phyloP scores from a whole-genome alignment of 1,284 basidiomycete genomes.

The Hemileia vastatrix region DNA sequence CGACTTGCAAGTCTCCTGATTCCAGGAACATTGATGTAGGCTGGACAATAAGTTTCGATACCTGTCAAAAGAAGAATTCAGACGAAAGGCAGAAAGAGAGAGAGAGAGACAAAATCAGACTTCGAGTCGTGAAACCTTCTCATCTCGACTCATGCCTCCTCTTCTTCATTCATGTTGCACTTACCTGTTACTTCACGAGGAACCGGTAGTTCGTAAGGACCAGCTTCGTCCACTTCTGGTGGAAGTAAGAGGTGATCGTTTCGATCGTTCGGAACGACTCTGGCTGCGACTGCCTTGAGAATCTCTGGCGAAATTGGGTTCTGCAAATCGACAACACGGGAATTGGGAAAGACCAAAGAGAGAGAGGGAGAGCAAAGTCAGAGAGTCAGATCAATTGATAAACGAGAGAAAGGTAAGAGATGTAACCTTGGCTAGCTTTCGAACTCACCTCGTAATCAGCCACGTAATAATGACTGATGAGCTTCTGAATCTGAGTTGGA shows the following conservation, averaged over 20 bases:
- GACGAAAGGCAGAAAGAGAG: background rate
- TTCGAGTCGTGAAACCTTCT: background rate
- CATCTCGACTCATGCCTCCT: background rate
- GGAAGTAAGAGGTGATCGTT: conserved; percentile 43
- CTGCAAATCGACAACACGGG: conserved; percentile 3
- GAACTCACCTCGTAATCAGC: conserved; percentile 8
- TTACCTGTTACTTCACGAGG: conserved; percentile 39
- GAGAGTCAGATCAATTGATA: background rate
- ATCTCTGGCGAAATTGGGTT: conserved; percentile 45
- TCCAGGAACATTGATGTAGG: no score
- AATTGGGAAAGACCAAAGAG: background rate
- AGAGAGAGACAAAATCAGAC: conserved; percentile 1
- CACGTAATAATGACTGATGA: conserved; percentile 6
- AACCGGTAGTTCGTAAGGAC: conserved; percentile 41
- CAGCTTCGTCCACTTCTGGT: conserved; percentile 44
- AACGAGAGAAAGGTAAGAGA: no score
- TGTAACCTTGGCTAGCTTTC: no score
- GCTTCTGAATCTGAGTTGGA: conserved; percentile 9
- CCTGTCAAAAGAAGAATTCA: conserved; percentile 11
- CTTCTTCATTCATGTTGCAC: background rate
- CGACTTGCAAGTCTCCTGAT: no score
- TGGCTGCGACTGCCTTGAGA: conserved; percentile 42
- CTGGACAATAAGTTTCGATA: no score
- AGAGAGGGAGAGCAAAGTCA: background rate
- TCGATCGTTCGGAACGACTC: conserved; percentile 43